Evolutionary conservation across 331 rosid genomes (phyloP), one percentile per base, ranked within the genome.

Genomic region (Malus hybrid): DNA sequence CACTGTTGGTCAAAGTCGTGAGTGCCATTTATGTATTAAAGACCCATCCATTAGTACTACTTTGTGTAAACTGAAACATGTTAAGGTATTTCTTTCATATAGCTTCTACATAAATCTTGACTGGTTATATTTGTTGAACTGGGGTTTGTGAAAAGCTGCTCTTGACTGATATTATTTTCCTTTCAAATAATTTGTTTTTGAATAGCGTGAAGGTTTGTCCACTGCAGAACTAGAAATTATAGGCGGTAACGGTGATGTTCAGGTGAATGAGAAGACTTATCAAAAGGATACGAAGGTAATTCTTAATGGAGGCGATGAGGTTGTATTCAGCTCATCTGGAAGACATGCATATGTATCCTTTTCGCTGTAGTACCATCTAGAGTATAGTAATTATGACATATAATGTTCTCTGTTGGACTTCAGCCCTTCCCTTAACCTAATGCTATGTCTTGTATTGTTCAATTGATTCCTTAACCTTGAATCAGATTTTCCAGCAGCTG

Each of bases 321-420:
- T 94, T 68, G 91, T 92, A 66, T 94, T 94, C 77, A 76, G 86
- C 77, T 69, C 86, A 33, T 81, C 86, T 18, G 91, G 89, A 77
- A 94, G 82, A 71, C 93, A 90, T 85, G 88, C 96, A 73, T 94
- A 94, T 77, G 99, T 94, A 94, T 94, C 99, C 99, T 94, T 87
- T 80, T 80, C 81, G 22, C 54, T 62, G 63, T 62, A 11, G 3
- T 63, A 10, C 32, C 24, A 67, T 50, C 69, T 60, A 42, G 70
- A 74, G 63, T 19, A 29, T 61, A 44, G 29, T 55, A 56, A 19
- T 19, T 69, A 72, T 59, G 76, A 60, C 39, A 15, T 72, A 11
- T 61, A 18, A 15, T 22, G 52, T 39, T 28, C 55, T 33, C n/a
- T 62, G 31, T 62, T 36, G 20, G 48, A 44, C 16, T 29, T 22